Percentiles rank a stretch among this genome's conserved stretches.
These are phyloP conservation scores for Aspergillus carbonarius DNA, from an alignment of 2,329 filamentous ascomycete species.

Conservation along the genomic window DNA sequence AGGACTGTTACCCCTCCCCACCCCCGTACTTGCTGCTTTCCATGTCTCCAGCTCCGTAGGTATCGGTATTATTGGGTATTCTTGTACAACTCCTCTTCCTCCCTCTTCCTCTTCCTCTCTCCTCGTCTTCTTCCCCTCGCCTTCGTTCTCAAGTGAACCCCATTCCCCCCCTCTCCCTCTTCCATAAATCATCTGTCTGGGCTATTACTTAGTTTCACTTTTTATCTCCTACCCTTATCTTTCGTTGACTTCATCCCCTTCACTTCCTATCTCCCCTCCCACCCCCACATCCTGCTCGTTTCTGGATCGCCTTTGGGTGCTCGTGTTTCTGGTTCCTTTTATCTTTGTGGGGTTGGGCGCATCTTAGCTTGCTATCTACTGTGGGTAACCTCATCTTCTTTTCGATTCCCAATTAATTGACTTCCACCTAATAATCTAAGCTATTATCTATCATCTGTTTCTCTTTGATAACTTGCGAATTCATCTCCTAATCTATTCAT, in stretches of 20 bases:
- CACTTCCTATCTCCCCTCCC: not conserved
- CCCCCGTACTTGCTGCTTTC: conserved; percentile 15
- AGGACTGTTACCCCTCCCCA: conserved; percentile 22
- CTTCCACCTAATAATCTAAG: not conserved
- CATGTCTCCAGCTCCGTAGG: not conserved
- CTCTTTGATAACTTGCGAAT: not conserved
- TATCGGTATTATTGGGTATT: not conserved
- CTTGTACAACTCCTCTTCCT: conserved; percentile 9
- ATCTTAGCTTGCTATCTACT: conserved; percentile 5
- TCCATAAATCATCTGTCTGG: not conserved
- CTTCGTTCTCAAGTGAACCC: not conserved
- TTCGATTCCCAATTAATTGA: conserved; percentile 3
- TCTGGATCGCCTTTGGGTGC: conserved; percentile 3
- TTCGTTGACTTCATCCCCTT: not conserved
- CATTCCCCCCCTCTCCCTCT: not conserved
- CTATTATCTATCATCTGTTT: not conserved
- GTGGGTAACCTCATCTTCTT: conserved; percentile 2
- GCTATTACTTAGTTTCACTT: not conserved
- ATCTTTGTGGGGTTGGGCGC: conserved; percentile 8
- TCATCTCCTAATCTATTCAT: not conserved
- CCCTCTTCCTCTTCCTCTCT: conserved; percentile 4
- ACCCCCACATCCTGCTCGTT: not conserved
- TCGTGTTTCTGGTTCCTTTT: conserved; percentile 1
- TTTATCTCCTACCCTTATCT: conserved; percentile 2
- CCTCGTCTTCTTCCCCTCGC: conserved; percentile 5